phyloP scores from a whole-genome alignment of 176 grass and related monocot genomes.

The Olyra latifolia region DNA sequence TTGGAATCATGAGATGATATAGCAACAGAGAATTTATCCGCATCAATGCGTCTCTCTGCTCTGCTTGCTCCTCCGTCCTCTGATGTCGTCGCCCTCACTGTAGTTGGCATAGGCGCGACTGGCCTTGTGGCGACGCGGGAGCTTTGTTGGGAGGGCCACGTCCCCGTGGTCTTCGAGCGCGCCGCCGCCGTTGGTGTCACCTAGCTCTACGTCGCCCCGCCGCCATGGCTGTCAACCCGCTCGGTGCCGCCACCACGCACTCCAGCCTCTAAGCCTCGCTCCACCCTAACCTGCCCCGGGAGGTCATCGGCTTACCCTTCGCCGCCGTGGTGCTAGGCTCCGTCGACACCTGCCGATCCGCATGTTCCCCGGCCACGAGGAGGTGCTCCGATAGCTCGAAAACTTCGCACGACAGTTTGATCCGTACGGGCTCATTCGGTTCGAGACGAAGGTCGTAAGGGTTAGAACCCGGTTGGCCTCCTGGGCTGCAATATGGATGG shows the following conservation, averaged over 20 bases:
- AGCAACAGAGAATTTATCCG: too few relatives aligned
- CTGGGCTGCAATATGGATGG: too few relatives aligned
- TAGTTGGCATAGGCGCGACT: slow-evolving; percentile 65
- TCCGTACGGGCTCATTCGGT: slow-evolving; percentile 50
- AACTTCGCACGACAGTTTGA: slow-evolving; percentile 63
- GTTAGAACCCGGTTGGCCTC: too few relatives aligned
- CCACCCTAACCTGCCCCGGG: slow-evolving; percentile 77
- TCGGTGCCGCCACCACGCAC: slow-evolving; percentile 53
- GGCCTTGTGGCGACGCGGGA: slow-evolving; percentile 57
- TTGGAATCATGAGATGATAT: too few relatives aligned
- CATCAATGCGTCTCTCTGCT: neutral
- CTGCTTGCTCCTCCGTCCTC: neutral
- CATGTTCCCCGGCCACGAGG: slow-evolving; percentile 69
- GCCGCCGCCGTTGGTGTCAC: slow-evolving; percentile 55
- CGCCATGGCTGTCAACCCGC: slow-evolving; percentile 40
- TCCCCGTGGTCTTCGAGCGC: slow-evolving; percentile 80
- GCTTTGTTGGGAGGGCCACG: slow-evolving; percentile 70
- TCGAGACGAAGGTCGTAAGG: slow-evolving; percentile 59
- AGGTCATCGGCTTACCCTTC: slow-evolving; percentile 89
- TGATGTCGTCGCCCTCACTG: slow-evolving; percentile 36
- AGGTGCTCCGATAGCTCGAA: slow-evolving; percentile 84
- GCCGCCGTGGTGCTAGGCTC: neutral
- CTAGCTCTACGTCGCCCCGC: slow-evolving; percentile 56
- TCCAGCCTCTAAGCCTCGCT: slow-evolving; percentile 87
- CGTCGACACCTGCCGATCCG: slow-evolving; percentile 48